Evolutionary conservation across 2,329 filamentous ascomycete species (phyloP).

Genomic region (Thyridium curvatum): DNA sequence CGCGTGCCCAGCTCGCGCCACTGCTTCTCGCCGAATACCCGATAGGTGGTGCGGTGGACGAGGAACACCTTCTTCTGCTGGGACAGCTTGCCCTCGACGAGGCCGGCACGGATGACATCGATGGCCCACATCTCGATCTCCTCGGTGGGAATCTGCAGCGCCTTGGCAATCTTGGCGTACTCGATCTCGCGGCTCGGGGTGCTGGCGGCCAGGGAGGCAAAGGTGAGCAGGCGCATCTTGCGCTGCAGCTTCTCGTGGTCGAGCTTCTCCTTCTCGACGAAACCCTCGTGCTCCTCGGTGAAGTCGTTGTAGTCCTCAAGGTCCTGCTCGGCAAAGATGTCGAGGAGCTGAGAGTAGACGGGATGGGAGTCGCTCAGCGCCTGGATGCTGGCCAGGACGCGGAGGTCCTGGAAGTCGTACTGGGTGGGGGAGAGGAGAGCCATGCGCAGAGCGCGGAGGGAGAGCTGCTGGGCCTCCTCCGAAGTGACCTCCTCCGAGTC

Average conservation of each 20-base stretch:
- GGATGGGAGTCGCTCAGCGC: constrained; percentile 79
- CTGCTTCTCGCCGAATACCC: constrained; percentile 96
- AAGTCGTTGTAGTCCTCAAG: constrained; percentile 96
- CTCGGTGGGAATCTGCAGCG: constrained; percentile 72
- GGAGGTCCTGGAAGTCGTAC: constrained; percentile 75
- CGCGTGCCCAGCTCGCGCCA: constrained; percentile 91
- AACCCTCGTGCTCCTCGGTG: constrained; percentile 82
- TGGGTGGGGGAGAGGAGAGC: constrained; percentile 46
- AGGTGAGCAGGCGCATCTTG: constrained; percentile 94
- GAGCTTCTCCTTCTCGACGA: constrained; percentile 69
- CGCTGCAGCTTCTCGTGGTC: constrained; percentile 72
- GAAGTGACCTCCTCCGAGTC: constrained; percentile 49
- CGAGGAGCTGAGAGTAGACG: constrained; percentile 83
- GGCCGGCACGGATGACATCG: constrained; percentile 89
- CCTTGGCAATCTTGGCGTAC: constrained; percentile 77
- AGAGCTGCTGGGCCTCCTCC: constrained; percentile 54
- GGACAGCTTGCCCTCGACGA: constrained; percentile 93
- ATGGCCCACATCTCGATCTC: constrained; percentile 99
- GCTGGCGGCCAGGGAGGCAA: constrained; percentile 81
- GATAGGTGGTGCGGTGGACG: constrained; percentile 92
- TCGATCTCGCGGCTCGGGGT: constrained; percentile 81
- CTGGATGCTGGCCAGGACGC: constrained; percentile 77
- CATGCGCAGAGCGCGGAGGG: constrained; percentile 49
- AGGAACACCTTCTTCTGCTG: constrained; percentile 91
- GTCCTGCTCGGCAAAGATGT: constrained; percentile 91